Evolutionary conservation across 2,329 filamentous ascomycete species (phyloP), one percentile per base, ranked within the genome.

Genomic region (Penicillium sp.): DNA sequence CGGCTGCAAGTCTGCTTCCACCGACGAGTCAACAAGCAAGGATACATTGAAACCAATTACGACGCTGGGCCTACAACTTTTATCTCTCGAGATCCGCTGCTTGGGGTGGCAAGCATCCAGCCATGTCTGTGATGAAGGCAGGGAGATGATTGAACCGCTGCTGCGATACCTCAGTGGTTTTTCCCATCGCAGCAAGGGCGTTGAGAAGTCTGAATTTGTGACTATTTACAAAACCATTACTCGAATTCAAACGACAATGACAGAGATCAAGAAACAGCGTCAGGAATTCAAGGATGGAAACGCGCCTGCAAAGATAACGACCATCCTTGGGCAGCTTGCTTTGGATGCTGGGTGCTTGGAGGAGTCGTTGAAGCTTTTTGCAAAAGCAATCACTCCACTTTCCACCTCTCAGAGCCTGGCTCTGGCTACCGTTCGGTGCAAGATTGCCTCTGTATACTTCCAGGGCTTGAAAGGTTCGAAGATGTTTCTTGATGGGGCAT

Each of bases 141-240:
- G 73, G 56, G 80, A 82, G 52, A 66, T 82, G 45, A 77, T 76
- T 66, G 73, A 76, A 47, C 79, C 78, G 34, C 71, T 82, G 53
- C 66, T 73, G 37, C 73, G 74, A 14, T 81, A 75, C 43, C 65
- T 81, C 25, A 73, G 70, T 3, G 63, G 57, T 28, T 80, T 77
- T 55, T 67, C 69, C 28, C 69, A 75, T 41, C 71, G 71, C 20
- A 76, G 68, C 51, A 70, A 71, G 17, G 63, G 61, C 15, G 69
- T 76, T 8, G 70, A 75, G n/a, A 75, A 73, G 57, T 39, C 63
- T 0, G 77, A 77, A 43, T 80, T 79, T 61, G 71, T 71, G 10
- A 51, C 60, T 1, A 63, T 78, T 4, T 77, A 76, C 57, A 69
- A 71, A 43, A 71, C 70, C 8, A 75, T 78, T 31, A 67, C 74